Evolutionary conservation across 2,329 filamentous ascomycete species (phyloP).

Genomic region (Diaporthe longicolla): DNA sequence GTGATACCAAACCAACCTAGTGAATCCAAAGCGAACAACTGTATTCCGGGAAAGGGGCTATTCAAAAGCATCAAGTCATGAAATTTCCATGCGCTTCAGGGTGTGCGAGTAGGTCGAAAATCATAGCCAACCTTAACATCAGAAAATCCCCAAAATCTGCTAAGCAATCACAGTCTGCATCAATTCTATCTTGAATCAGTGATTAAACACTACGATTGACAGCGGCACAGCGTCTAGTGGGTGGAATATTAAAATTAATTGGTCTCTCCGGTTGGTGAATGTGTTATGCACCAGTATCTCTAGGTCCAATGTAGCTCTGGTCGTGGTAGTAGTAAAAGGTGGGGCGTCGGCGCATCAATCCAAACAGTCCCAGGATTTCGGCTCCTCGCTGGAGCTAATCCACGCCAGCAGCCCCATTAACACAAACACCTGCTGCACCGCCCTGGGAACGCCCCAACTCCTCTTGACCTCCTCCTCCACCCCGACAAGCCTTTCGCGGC

Average conservation of each 20-base stretch:
- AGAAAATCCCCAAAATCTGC: neutral
- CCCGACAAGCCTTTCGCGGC: neutral
- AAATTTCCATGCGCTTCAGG: neutral
- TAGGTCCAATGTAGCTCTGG: constrained; percentile 38
- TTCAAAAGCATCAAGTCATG: neutral
- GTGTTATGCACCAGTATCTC: neutral
- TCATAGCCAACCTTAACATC: neutral
- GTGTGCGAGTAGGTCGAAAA: neutral
- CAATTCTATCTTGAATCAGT: neutral
- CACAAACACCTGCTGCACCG: constrained; percentile 20
- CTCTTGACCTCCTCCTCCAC: neutral
- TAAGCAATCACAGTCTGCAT: neutral
- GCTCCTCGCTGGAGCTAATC: neutral
- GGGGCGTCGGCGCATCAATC: constrained; percentile 38
- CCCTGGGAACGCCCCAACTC: neutral
- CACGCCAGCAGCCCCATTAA: constrained; percentile 22
- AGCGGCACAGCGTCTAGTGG: too few species aligned
- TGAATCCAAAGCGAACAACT: neutral
- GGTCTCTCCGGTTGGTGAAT: neutral
- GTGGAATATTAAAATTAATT: too few species aligned
- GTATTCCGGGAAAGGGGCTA: neutral
- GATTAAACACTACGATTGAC: neutral
- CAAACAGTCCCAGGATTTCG: constrained; percentile 19
- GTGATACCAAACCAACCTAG: constrained; percentile 9
- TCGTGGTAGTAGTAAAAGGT: constrained; percentile 36